Percentiles rank a stretch among this genome's conserved stretches.
These are phyloP conservation scores for Sugiyamaella pinicola DNA, from an alignment of 1,139 yeast species.

Conservation along the genomic window DNA sequence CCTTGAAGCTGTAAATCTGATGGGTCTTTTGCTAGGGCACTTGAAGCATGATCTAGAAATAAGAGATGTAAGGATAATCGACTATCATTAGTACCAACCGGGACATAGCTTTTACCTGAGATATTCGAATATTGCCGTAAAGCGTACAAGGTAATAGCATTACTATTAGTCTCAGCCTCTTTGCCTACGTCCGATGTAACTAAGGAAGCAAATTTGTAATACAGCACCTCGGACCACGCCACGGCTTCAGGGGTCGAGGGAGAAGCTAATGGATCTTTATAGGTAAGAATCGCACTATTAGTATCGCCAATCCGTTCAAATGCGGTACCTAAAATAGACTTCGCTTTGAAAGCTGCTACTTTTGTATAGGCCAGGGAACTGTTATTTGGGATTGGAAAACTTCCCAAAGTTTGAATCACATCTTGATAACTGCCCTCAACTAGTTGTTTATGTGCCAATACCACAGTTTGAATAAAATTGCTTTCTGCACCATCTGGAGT, in stretches of 20 bases:
- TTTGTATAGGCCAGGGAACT: constrained; percentile 27
- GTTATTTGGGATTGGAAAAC: constrained; percentile 10
- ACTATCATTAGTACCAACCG: constrained; percentile 9
- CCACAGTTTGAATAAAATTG: constrained; percentile 29
- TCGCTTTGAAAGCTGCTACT: constrained; percentile 31
- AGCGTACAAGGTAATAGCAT: constrained; percentile 27
- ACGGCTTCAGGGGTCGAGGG: constrained; percentile 29
- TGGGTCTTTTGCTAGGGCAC: constrained; percentile 4
- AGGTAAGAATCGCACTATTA: constrained; percentile 33
- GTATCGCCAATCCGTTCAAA: constrained; percentile 30
- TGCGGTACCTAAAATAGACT: constrained; percentile 36
- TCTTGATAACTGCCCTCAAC: constrained; percentile 26
- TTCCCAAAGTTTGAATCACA: constrained; percentile 26
- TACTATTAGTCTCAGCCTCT: neutral
- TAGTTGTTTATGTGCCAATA: constrained; percentile 30
- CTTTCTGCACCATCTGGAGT: constrained; percentile 19
- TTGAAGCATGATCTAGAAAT: constrained; percentile 14
- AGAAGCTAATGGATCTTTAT: constrained; percentile 25
- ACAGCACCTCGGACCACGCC: constrained; percentile 35
- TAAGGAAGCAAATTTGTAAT: constrained; percentile 30
- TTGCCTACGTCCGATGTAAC: constrained; percentile 21
- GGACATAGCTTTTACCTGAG: constrained; percentile 17
- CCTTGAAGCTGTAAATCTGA: constrained; percentile 6
- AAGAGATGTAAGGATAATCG: neutral
- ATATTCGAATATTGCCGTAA: constrained; percentile 31